Base-by-base conservation (phyloP, 2,329 filamentous ascomycete genomes). In the Calonectria pseudoreteaudii region DNA sequence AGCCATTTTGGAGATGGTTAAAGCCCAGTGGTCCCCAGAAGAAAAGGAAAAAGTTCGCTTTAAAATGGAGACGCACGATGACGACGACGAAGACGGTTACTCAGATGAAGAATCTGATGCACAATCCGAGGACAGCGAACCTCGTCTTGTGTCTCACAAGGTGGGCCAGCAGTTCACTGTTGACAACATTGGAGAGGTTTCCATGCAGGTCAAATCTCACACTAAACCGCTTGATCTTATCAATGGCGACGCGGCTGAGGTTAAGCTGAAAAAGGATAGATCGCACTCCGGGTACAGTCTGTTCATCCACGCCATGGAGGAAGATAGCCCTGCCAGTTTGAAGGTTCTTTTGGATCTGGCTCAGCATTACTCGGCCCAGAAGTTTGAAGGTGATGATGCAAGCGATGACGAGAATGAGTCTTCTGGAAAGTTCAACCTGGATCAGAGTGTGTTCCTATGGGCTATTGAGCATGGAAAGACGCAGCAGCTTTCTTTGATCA, bases 131-230 rank as follows among this genome's bases (percentile, higher is more conserved):
- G 84, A 83, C 1, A 82, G 83, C 6, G 84, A 86, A 53, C 86
- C 87, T 23, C 84, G 85, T 9, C 87, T 91, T 50, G 85, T 87
- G 62, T 85, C 85, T 20, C 89, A 93, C 73, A 86, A 92, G 50
- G 85, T 95, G 34, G 90, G 93, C 76, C 90, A 93, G 16, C 87
- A 89, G 44, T 94, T 94, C 81, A 97, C 94, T 0, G 90, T 96
- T 67, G 93, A 97, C 20, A 91, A 95, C 77, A 88, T 97, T 71
- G 93, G 93, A 0, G 90, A 94, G 76, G 87, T 94, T 5, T 91
- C 90, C 0, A 92, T 90, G 80, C 88, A 93, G 70, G 93, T 95
- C 72, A 92, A 94, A 80, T 94, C 93, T 71, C 84, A 87, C 20
- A 84, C 89, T 11, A 88, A 87, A 44, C 92, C 94, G 2, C 80